Evolutionary conservation across 2,329 filamentous ascomycete species (phyloP), one percentile per base, ranked within the genome.

Genomic region (Fusarium continuum): DNA sequence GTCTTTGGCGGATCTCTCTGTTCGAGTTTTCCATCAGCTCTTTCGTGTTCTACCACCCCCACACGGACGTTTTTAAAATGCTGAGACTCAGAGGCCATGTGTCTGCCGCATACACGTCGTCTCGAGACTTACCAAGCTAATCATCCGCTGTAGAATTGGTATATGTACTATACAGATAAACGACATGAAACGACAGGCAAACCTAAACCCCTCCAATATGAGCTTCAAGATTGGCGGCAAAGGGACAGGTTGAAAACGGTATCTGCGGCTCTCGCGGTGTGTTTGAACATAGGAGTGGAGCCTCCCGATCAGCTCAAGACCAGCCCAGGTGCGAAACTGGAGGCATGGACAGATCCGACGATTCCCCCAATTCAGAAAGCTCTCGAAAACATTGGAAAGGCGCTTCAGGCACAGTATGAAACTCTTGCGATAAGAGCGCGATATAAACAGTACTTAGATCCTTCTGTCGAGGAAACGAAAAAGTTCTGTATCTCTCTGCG

Each of bases 151-250:
- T 77, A 97, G 91, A 96, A 92, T 68, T 99, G 96, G 87, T 98
- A 97, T 81, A 98, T 98, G 94, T 99, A 99, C 79, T 99, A 91
- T 77, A 97, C 94, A 64, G 95, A 99, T 77, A 98, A 98, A 78
- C 90, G 94, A 48, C 95, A 99, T 78, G 95, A 98, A 75, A 95
- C 92, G 19, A 94, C 92, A 29, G 95, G 93, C 19, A 92, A 93
- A 67, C 92, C 93, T 14, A 92, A 93, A 73, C 84, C 87, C 47
- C 84, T 83, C 16, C 76, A 79, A 22, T 86, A 85, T 67, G 82
- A 87, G 62, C 80, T 96, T 6, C 91, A 96, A 74, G 95, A 98
- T 75, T 99, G 95, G 95, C 90, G 95, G 55, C 97, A 98, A 91
- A 89, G 93, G 68, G 95, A 99, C 76, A 87, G 95, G 13, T 82